Conservation (phyloP, 208 protist genomes). For the Trypanosoma platydactyli region DNA sequence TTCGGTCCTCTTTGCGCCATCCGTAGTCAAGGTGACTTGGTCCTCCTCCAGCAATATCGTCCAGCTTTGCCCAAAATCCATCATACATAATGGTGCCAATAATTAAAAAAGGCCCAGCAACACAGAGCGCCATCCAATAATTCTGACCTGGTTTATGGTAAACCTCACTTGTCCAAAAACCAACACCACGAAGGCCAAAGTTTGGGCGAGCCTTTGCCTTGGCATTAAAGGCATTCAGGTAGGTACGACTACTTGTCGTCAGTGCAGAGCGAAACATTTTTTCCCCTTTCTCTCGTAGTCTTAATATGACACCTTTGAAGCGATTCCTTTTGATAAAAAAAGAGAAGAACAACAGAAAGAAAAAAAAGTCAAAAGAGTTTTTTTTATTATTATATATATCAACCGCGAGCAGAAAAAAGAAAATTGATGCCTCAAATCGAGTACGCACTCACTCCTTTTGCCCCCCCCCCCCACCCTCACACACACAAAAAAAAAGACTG, state of each 20-base stretch:
- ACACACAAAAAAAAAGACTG: slow-evolving; percentile 18
- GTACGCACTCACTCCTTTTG: too few relatives aligned
- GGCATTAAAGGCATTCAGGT: slow-evolving; percentile 83
- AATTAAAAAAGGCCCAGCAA: slow-evolving; percentile 51
- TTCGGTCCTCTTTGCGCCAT: slow-evolving; percentile 68
- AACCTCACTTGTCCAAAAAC: slow-evolving; percentile 78
- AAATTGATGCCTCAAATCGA: background rate
- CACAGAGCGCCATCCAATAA: slow-evolving; percentile 74
- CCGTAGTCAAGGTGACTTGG: slow-evolving; percentile 76
- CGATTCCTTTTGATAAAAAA: background rate
- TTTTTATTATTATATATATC: background rate
- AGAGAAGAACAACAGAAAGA: slow-evolving; percentile 8
- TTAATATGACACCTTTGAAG: background rate
- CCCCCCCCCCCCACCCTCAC: too few relatives aligned
- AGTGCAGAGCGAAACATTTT: slow-evolving; percentile 73
- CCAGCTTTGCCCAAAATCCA: slow-evolving; percentile 82
- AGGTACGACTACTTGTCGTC: slow-evolving; percentile 66
- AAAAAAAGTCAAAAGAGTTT: slow-evolving; percentile 24
- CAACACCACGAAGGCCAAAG: slow-evolving; percentile 82
- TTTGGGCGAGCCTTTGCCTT: slow-evolving; percentile 88
- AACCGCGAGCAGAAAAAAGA: slow-evolving; percentile 4
- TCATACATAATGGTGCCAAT: slow-evolving; percentile 79
- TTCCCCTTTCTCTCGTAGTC: background rate
- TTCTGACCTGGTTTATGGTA: slow-evolving; percentile 81
- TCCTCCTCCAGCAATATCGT: slow-evolving; percentile 80